These are phyloP conservation scores for Nannochloris sp. DNA, from an alignment of 139 green algal species.

Conservation along the genomic window DNA sequence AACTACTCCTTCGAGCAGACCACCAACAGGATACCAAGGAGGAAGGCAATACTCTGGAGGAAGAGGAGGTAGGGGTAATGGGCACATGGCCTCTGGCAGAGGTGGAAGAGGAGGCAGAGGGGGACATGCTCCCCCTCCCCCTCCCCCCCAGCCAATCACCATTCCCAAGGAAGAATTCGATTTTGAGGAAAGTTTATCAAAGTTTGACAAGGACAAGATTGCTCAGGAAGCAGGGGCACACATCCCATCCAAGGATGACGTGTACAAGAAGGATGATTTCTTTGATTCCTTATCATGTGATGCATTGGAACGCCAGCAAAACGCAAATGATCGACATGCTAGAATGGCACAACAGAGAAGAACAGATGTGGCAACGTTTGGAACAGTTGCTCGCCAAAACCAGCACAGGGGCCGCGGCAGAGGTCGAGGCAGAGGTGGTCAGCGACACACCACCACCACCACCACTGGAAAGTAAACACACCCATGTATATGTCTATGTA, in stretches of 20 bases:
- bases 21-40: conserved; percentile 1
- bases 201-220: conserved; percentile 77
- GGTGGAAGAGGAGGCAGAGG: conserved; percentile 9
- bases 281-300: conserved; percentile 82
- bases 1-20: neutral
- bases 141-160: conserved; percentile 28
- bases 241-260: conserved; percentile 1
- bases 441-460: neutral
- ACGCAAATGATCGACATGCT: conserved; percentile 7
- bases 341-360: conserved; percentile 38
- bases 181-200: conserved; percentile 67
- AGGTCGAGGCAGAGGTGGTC: neutral
- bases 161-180: conserved; percentile 81
- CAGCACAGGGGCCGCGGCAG: conserved; percentile 17
- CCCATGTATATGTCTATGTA: too few species aligned
- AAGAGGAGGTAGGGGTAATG: conserved; percentile 7
- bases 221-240: conserved; percentile 27
- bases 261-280: conserved; percentile 72
- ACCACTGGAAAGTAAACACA: too few species aligned
- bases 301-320: conserved; percentile 45
- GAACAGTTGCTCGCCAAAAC: conserved; percentile 42
- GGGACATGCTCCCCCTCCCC: conserved; percentile 1
- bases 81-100: neutral
- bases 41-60: neutral
- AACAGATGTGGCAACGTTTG: conserved; percentile 82